phyloP scores from a whole-genome alignment of 441 rosid genomes.

The Rhodomyrtus psidioides region DNA sequence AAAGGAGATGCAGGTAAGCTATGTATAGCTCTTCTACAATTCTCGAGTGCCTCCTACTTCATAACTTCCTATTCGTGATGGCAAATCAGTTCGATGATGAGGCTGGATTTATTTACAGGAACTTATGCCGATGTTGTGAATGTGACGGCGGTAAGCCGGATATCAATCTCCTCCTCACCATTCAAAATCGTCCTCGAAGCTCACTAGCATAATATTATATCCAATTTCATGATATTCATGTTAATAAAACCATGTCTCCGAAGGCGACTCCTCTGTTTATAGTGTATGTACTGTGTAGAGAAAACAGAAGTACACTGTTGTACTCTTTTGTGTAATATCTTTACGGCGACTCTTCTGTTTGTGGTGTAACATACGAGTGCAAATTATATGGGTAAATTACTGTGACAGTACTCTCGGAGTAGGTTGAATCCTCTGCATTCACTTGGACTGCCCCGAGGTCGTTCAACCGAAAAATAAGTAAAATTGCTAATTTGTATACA shows the following conservation, averaged over 20 bases:
- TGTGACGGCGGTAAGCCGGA: too few species aligned
- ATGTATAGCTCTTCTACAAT: neutral
- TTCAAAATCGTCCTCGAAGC: too few species aligned
- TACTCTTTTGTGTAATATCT: neutral
- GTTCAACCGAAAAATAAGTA: accelerated
- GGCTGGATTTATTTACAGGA: neutral
- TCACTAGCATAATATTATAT: too few species aligned
- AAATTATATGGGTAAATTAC: neutral
- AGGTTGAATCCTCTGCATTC: neutral
- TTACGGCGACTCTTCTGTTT: too few species aligned
- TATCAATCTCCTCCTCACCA: too few species aligned
- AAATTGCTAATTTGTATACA: neutral
- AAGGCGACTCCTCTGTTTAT: neutral
- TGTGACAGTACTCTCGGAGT: neutral
- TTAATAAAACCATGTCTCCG: too few species aligned
- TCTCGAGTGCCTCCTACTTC: neutral
- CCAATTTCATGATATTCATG: too few species aligned
- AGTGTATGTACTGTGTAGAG: neutral
- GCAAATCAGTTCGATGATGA: neutral
- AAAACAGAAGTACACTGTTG: accelerated
- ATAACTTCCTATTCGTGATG: neutral
- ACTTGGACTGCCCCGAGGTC: neutral
- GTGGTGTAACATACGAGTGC: neutral
- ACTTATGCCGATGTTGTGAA: too few species aligned
- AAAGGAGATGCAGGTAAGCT: neutral